These are phyloP conservation scores for Psilocybe sp. DNA, from an alignment of 768 basidiomycete genomes.

Conservation along the genomic window DNA sequence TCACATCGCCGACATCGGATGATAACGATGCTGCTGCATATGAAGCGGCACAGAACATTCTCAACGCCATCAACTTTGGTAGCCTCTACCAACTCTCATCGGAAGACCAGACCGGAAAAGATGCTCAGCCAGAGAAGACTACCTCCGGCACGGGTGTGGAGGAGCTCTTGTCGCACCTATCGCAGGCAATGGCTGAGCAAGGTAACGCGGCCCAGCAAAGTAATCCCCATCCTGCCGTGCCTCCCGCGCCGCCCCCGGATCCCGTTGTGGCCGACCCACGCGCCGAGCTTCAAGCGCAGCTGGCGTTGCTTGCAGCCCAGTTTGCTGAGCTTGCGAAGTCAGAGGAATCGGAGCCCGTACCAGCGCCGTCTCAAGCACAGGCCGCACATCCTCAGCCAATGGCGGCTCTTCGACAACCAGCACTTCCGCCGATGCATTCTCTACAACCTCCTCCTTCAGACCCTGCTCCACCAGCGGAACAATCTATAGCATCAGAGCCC, in stretches of 20 bases:
- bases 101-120: constrained; percentile 25
- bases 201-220: constrained; percentile 5
- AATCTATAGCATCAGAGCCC: neutral
- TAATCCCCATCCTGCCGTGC: neutral
- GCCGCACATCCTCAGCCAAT: neutral
- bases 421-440: constrained; percentile 3
- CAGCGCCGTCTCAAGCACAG: neutral
- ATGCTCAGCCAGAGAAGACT: constrained; percentile 1
- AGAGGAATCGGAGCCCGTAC: constrained; percentile 23
- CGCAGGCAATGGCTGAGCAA: constrained; percentile 22
- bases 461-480: constrained; percentile 3
- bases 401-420: neutral
- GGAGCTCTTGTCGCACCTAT: constrained; percentile 24
- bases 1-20: constrained; percentile 24
- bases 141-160: constrained; percentile 16
- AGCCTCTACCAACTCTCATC: constrained; percentile 41
- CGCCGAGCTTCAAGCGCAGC: constrained; percentile 69
- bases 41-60: constrained; percentile 75
- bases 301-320: constrained; percentile 72
- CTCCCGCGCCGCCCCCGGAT: neutral
- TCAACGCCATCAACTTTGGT: constrained; percentile 75
- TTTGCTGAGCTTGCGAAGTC: constrained; percentile 62
- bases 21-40: constrained; percentile 59
- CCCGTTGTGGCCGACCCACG: constrained; percentile 30
- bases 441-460: neutral